Evolutionary conservation across 129 eudicot species (phyloP).

Genomic region (Ambrosia trifida): DNA sequence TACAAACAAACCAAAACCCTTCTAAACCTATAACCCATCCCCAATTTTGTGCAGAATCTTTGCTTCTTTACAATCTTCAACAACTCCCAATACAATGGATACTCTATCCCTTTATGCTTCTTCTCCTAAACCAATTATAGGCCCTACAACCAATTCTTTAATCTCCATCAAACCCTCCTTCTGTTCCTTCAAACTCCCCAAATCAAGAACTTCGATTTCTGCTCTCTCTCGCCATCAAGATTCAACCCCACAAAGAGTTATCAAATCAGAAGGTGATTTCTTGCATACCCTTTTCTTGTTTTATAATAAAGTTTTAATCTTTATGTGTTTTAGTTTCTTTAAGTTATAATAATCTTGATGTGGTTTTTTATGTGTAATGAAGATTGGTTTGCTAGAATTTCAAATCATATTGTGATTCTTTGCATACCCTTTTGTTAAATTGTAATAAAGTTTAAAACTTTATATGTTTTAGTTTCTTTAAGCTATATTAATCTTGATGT

Average conservation of each 20-base stretch:
- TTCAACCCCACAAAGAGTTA: slow-evolving; percentile 25
- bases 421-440: background rate
- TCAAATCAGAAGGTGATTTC: slow-evolving; percentile 40
- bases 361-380: slow-evolving; percentile 32
- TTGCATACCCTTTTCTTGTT: background rate
- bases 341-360: background rate
- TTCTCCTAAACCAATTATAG: slow-evolving; percentile 44
- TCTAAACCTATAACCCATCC: background rate
- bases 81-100: slow-evolving; percentile 42
- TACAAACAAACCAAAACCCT: background rate
- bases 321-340: background rate
- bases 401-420: slow-evolving; percentile 41
- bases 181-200: slow-evolving; percentile 42
- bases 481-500: too few relatives aligned
- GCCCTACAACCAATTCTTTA: slow-evolving; percentile 40
- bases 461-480: too few relatives aligned
- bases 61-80: background rate
- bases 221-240: slow-evolving; percentile 36
- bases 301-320: background rate
- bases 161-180: slow-evolving; percentile 41
- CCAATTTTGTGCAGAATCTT: background rate
- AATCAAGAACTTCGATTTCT: slow-evolving; percentile 33
- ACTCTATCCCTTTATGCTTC: slow-evolving; percentile 43
- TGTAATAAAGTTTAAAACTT: background rate
- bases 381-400: slow-evolving; percentile 49